These are phyloP conservation scores for Colletotrichum tofieldiae DNA, from an alignment of 2,329 filamentous ascomycete genomes.

Conservation along the genomic window DNA sequence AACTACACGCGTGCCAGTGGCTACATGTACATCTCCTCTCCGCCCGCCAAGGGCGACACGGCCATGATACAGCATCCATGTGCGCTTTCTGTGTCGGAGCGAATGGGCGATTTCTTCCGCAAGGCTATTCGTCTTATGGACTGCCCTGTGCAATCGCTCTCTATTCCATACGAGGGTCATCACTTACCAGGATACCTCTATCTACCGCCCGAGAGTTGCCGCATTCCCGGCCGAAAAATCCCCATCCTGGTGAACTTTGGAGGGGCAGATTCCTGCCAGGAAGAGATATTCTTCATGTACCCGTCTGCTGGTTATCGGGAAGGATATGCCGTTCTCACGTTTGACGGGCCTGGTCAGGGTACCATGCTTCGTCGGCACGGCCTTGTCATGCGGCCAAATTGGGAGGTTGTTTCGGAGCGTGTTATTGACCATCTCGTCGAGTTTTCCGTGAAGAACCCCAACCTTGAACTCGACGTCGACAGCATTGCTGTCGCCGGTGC, in stretches of 20 bases:
- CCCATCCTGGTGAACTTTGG: constrained; percentile 55
- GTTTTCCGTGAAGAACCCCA: constrained; percentile 40
- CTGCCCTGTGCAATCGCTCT: constrained; percentile 47
- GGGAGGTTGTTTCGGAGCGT: constrained; percentile 52
- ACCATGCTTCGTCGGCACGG: constrained; percentile 51
- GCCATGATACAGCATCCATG: background rate
- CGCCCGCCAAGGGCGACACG: background rate
- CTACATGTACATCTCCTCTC: constrained; percentile 48
- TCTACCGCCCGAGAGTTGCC: constrained; percentile 48
- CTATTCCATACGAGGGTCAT: constrained; percentile 57
- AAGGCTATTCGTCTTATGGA: constrained; percentile 51
- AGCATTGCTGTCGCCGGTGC: constrained; percentile 56
- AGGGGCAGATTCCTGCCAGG: constrained; percentile 56
- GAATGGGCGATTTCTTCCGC: constrained; percentile 49
- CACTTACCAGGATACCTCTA: constrained; percentile 57
- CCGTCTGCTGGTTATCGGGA: constrained; percentile 46
- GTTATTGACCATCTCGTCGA: constrained; percentile 53
- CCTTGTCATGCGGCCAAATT: constrained; percentile 55
- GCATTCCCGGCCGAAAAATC: constrained; percentile 46
- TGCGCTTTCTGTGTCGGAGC: constrained; percentile 45
- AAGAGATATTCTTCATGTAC: constrained; percentile 58
- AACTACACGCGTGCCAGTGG: constrained; percentile 58
- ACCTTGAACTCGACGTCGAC: constrained; percentile 54
- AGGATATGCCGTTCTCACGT: constrained; percentile 61
- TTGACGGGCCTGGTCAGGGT: constrained; percentile 64